Evolutionary conservation across 2,329 filamentous ascomycete species (phyloP).

Genomic region (Alternaria ventricosa): DNA sequence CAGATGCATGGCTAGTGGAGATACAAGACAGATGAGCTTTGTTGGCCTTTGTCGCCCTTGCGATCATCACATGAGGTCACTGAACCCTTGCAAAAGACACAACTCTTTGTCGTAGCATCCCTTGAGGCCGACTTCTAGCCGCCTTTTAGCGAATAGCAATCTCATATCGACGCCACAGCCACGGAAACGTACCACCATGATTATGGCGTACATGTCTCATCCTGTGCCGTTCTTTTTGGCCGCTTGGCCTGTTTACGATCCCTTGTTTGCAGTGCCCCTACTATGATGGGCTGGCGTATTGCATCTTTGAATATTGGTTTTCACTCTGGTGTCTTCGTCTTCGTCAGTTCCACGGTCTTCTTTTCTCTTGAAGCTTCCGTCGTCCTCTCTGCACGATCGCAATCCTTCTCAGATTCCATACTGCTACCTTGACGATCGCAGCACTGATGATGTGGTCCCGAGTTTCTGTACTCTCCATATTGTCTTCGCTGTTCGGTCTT

Average conservation of each 20-base stretch:
- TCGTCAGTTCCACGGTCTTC: slow-evolving; percentile 1
- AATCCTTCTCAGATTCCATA: background rate
- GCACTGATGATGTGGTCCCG: background rate
- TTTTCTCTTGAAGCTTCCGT: background rate
- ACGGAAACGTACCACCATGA: background rate
- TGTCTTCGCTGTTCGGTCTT: background rate
- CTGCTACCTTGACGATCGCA: background rate
- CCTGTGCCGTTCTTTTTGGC: slow-evolving; percentile 2
- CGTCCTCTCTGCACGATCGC: background rate
- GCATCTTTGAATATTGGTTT: background rate
- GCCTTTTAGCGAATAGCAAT: slow-evolving; percentile 10
- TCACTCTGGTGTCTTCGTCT: background rate
- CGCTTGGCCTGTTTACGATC: background rate
- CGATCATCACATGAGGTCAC: background rate
- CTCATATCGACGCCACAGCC: slow-evolving; percentile 12
- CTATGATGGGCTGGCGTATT: background rate
- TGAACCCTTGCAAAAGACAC: background rate
- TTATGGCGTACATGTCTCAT: slow-evolving; percentile 9
- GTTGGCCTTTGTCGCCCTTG: slow-evolving; percentile 3
- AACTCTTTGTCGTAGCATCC: slow-evolving; percentile 8
- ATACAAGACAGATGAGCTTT: slow-evolving; percentile 7
- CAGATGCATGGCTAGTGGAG: background rate
- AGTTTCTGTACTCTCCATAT: background rate
- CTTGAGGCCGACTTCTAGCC: slow-evolving; percentile 2
- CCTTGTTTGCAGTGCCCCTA: slow-evolving; percentile 13